Base-by-base conservation (phyloP, 179 eudicot genomes). In the Heliamphora ciliata region DNA sequence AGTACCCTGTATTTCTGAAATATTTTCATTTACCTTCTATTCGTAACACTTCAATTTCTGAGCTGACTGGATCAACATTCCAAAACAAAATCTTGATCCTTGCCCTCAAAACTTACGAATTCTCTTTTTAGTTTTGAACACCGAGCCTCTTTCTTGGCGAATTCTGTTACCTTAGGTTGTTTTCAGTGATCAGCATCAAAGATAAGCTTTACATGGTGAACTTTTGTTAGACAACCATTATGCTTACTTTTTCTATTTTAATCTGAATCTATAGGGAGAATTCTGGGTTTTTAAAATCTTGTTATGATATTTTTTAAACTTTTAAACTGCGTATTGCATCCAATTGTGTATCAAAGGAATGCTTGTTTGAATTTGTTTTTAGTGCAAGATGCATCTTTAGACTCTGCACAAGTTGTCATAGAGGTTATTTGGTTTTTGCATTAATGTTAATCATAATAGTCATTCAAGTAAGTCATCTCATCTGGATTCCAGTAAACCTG, bases 401-500 rank as follows among this genome's bases (percentile, higher is more conserved):
- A 8, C 54, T 73, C 65, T 61, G 65, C 3, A 8, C 21, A 68
- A 54, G 67, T 64, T 61, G 70, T 46, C n/a, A 48, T 78, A 46
- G 52, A 74, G 15, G 6, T 40, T 14, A 71, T 81, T 31, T 52
- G 63, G 17, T 83, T 15, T 82, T 31, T 56, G 14, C 10, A n/a
- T 14, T 4, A 67, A 54, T 51, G 10, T 0, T 51, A 55, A 54
- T 44, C 47, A 69, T 13, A 58, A 55, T 65, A 76, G 24, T 5
- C 40, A 18, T 58, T 8, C 2, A 70, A 14, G 21, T 78, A 78
- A 71, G 68, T 72, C 48, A 63, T 54, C 59, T 82, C 82, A 80
- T 76, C 79, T 83, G 84, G 65, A 79, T 91, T 89, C 83, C 92
- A 95, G 98, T 83, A 95, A 95, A 85, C 94, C 97, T 56, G 86